Evolutionary conservation across 192 early-diverging fungal genomes (phyloP), one percentile per base, ranked within the genome.

Genomic region (Umbelopsis isabellina): DNA sequence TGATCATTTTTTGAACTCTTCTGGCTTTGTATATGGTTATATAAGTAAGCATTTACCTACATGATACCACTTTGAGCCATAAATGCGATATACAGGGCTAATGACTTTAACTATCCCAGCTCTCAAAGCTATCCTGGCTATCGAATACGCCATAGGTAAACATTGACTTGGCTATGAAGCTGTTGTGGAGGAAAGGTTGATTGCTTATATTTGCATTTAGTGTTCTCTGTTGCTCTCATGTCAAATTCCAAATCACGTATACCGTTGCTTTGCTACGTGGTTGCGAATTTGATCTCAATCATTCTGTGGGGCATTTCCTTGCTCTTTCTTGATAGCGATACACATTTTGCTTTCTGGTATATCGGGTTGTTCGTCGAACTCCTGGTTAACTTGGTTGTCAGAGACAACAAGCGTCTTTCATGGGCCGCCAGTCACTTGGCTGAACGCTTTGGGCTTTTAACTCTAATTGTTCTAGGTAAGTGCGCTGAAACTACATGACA

Each of bases 341-440:
- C 66, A 37, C 83, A 82, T 46, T 80, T 78, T n/a, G 68, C 72
- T 2, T 75, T 84, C 47, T 84, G 83, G 83, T 82, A 72, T 20
- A 2, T 74, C 2, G 75, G 78, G 4, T 69, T 84, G 9, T n/a
- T 76, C 3, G 68, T 71, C 35, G 83, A 84, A 46, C 64, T 84
- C 1, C 37, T 71, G 1, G 80, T 82, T 8, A 73, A 80, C 18
- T 21, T 84, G 20, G 65, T 77, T 20, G 77, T 84, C 21, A 58
- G 75, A n/a, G 58, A 71, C 11, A 69, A 79, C 50, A 82, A 79
- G 12, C 71, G 74, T 2, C 70, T 84, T 6, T 82, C 83, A 4
- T 82, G 79, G 79, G 83, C 83, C 18, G 83, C 81, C 4, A 82
- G 83, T 58, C 83, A 84, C 50, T 67, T 84, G 23, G 81, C 83